Conservation (phyloP, 2,329 filamentous ascomycete genomes). For the Paecilomyces dactylethromorphus region DNA sequence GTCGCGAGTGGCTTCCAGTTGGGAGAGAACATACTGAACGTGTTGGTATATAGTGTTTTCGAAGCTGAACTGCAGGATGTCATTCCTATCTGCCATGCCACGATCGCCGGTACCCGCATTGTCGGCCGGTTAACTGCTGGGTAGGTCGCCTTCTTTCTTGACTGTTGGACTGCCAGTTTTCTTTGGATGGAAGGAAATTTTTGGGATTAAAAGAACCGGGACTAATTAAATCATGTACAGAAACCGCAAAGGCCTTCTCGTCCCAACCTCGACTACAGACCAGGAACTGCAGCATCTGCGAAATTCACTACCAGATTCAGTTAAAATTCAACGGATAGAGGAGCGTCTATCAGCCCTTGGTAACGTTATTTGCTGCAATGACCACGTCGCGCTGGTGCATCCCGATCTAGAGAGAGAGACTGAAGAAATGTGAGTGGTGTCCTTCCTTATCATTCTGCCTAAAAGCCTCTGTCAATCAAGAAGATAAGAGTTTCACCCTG, state of each 20-base stretch:
- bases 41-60: slow-evolving; percentile 62
- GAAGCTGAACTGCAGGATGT: slow-evolving; percentile 96
- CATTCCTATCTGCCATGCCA: slow-evolving; percentile 93
- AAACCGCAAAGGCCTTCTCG: slow-evolving; percentile 93
- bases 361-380: slow-evolving; percentile 94
- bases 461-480: background rate
- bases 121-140: slow-evolving; percentile 91
- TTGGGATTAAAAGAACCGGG: background rate
- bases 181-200: background rate
- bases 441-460: background rate
- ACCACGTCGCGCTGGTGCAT: slow-evolving; percentile 93
- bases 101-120: slow-evolving; percentile 93
- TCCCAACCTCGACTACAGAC: slow-evolving; percentile 92
- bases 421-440: slow-evolving; percentile 66
- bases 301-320: slow-evolving; percentile 83
- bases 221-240: slow-evolving; percentile 38
- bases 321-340: slow-evolving; percentile 96
- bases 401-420: slow-evolving; percentile 96
- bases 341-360: slow-evolving; percentile 91
- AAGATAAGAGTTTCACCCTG: background rate
- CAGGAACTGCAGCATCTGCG: slow-evolving; percentile 97
- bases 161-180: background rate
- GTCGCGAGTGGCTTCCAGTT: background rate
- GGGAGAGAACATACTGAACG: slow-evolving; percentile 2
- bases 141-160: slow-evolving; percentile 40